Percentiles rank a stretch among this genome's conserved stretches.
These are phyloP conservation scores for Penicillium coffeae DNA, from an alignment of 495 filamentous ascomycete genomes.

Conservation along the genomic window DNA sequence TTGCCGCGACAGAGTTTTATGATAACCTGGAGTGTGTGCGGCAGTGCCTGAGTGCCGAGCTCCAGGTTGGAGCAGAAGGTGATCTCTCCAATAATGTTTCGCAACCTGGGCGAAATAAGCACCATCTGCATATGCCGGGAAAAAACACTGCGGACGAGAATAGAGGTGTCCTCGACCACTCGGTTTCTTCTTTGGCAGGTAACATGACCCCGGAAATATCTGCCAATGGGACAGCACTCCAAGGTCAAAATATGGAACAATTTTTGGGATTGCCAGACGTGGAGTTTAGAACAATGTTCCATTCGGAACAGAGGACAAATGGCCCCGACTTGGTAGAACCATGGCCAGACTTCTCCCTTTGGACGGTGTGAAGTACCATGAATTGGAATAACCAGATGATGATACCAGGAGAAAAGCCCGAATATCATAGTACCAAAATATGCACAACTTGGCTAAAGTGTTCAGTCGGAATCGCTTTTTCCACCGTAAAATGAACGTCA, in stretches of 20 bases:
- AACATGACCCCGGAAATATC: constrained; percentile 2
- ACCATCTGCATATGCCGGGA: too few species aligned
- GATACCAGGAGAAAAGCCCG: too few species aligned
- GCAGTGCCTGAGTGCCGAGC: constrained; percentile 6
- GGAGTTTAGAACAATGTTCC: constrained; percentile 17
- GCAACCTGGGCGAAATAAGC: too few species aligned
- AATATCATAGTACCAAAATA: too few species aligned
- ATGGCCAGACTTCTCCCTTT: constrained; percentile 21
- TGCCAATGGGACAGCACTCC: constrained; percentile 25
- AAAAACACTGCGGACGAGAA: too few species aligned
- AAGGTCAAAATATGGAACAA: constrained; percentile 30
- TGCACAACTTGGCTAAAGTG: too few species aligned
- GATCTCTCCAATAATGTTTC: neutral
- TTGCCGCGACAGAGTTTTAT: constrained; percentile 30
- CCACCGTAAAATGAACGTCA: too few species aligned
- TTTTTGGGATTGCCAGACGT: constrained; percentile 22
- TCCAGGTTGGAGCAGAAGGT: neutral
- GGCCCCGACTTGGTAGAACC: constrained; percentile 18
- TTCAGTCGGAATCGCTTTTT: too few species aligned
- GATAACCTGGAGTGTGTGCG: constrained; percentile 25
- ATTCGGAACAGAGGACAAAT: constrained; percentile 13
- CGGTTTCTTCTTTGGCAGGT: constrained; percentile 3
- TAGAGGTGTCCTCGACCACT: neutral
- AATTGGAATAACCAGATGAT: too few species aligned
- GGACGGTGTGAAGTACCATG: constrained; percentile 20